Percentiles rank a stretch among this genome's conserved stretches.
phyloP scores from a whole-genome alignment of 768 basidiomycete genomes.

The Agaricus subrufescens region DNA sequence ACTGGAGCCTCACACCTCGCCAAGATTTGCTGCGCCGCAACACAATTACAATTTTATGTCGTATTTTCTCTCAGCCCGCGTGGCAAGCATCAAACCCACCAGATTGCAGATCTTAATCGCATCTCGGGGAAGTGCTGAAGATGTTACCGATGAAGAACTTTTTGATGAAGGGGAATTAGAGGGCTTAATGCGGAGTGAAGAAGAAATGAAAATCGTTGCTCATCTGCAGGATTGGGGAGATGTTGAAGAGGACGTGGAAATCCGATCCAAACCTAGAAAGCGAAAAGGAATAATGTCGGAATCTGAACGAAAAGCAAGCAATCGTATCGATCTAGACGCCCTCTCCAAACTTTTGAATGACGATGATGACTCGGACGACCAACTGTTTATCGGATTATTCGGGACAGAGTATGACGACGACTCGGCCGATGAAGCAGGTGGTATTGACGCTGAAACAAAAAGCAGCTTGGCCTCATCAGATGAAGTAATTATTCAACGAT shows the following conservation, averaged over 20 bases:
- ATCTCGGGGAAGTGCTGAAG: constrained; percentile 52
- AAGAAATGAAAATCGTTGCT: constrained; percentile 43
- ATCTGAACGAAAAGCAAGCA: constrained; percentile 19
- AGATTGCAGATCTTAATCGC: constrained; percentile 62
- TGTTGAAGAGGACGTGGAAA: constrained; percentile 16
- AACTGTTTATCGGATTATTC: constrained; percentile 13
- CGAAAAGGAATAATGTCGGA: constrained; percentile 4
- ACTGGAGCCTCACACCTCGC: constrained; percentile 5
- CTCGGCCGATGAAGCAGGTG: constrained; percentile 12
- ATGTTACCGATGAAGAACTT: constrained; percentile 65
- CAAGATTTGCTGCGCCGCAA: constrained; percentile 6
- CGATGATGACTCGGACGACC: constrained; percentile 22
- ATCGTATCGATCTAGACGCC: constrained; percentile 53
- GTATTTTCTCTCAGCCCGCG: constrained; percentile 49
- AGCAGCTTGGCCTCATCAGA: constrained; percentile 1
- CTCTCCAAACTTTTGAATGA: constrained; percentile 44
- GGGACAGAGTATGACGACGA: constrained; percentile 9
- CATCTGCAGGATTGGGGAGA: constrained; percentile 27
- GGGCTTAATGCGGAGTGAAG: constrained; percentile 45
- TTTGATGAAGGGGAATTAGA: constrained; percentile 70
- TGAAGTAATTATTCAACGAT: constrained; percentile 38
- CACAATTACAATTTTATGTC: constrained; percentile 34
- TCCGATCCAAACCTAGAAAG: constrained; percentile 7
- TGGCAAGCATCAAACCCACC: constrained; percentile 37
- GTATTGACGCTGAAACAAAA: constrained; percentile 5